These are phyloP conservation scores for Pseudovirgaria hyperparasitica DNA, from an alignment of 2,329 filamentous ascomycete species.

Conservation along the genomic window DNA sequence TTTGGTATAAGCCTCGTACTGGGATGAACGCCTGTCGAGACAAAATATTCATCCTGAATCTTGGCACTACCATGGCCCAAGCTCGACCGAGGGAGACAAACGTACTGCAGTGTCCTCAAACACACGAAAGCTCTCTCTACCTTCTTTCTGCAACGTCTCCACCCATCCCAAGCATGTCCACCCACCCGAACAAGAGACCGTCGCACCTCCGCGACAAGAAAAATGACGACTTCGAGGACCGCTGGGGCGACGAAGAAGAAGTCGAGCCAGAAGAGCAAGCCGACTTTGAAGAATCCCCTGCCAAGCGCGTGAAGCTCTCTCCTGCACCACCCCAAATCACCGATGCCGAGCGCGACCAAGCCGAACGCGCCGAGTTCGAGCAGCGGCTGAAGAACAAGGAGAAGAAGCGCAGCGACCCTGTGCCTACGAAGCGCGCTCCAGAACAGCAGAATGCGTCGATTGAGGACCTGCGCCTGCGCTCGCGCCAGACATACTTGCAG, in stretches of 20 bases:
- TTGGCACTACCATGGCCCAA: no score
- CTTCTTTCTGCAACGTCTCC: no score
- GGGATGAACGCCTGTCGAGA: no score
- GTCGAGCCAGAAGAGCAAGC: slow-evolving; percentile 36
- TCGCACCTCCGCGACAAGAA: slow-evolving; percentile 38
- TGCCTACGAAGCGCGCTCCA: slow-evolving; percentile 48
- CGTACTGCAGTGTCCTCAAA: no score
- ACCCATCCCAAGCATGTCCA: no score
- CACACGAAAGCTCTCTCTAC: no score
- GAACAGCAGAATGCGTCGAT: slow-evolving; percentile 58
- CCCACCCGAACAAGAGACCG: no score
- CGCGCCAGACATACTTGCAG: slow-evolving; percentile 83
- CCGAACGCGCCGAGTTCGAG: slow-evolving; percentile 70
- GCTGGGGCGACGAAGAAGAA: slow-evolving; percentile 70
- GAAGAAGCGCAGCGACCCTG: slow-evolving; percentile 52
- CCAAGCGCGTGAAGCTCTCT: no score
- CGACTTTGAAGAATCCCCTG: slow-evolving; percentile 54
- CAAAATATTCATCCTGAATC: no score
- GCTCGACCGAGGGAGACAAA: no score
- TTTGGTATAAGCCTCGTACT: no score
- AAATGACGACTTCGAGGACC: slow-evolving; percentile 53
- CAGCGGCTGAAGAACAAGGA: slow-evolving; percentile 62
- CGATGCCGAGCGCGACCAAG: slow-evolving; percentile 56
- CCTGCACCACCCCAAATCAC: no score
- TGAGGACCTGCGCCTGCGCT: slow-evolving; percentile 68